Evolutionary conservation across 805 yeast genomes (phyloP).

Genomic region (Candida nemodendra): DNA sequence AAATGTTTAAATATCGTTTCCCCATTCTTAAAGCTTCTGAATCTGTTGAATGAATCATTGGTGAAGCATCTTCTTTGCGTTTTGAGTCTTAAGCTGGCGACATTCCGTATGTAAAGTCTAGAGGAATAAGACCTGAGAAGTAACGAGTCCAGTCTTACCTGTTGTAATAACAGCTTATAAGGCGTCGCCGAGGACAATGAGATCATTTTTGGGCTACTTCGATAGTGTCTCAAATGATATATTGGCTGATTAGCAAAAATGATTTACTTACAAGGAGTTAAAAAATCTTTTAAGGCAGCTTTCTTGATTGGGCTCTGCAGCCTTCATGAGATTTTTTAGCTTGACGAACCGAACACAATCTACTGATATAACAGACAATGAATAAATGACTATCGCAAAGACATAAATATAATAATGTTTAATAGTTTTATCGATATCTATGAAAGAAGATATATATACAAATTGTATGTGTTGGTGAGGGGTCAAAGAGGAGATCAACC

Average conservation of each 20-base stretch:
- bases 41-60: conserved; percentile 24
- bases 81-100: background rate
- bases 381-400: too few species aligned
- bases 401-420: too few species aligned
- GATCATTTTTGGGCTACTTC: too few species aligned
- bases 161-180: background rate
- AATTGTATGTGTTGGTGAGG: background rate
- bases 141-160: background rate
- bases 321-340: too few species aligned
- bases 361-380: too few species aligned
- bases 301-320: too few species aligned
- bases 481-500: too few species aligned
- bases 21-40: conserved; percentile 29
- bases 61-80: conserved; percentile 17
- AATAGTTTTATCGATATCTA: background rate
- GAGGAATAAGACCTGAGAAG: background rate
- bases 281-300: too few species aligned
- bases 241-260: too few species aligned
- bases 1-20: conserved; percentile 28
- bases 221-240: too few species aligned
- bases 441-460: background rate
- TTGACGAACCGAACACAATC: too few species aligned
- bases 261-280: too few species aligned
- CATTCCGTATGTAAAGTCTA: background rate
- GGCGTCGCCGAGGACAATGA: background rate